A percentile compares a stretch with the other conserved stretches of the same genome.
phyloP scores from a whole-genome alignment of 2,329 filamentous ascomycete species.

The Cercospora janseana region DNA sequence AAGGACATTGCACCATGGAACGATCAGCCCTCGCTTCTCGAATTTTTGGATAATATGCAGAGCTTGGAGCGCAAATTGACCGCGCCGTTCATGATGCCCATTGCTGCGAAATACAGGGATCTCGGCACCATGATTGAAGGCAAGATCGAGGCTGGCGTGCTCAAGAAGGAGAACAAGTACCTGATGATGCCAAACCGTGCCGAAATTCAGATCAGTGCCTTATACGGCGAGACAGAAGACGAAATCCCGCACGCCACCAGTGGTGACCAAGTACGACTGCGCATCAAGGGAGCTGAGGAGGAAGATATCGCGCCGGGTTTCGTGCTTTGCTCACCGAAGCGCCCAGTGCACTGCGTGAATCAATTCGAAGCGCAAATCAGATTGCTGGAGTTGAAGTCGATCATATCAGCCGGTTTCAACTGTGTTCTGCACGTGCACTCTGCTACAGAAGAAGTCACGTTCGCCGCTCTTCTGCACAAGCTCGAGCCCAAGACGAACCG shows the following conservation, averaged over 20 bases:
- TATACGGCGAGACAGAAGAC: conserved; percentile 96
- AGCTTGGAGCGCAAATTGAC: conserved; percentile 93
- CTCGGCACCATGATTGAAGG: conserved; percentile 97
- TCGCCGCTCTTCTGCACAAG: conserved; percentile 83
- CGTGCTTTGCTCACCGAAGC: conserved; percentile 91
- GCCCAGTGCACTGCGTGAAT: conserved; percentile 84
- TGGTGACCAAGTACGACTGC: conserved; percentile 90
- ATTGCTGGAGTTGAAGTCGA: conserved; percentile 90
- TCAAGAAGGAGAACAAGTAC: conserved; percentile 83
- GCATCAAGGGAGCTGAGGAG: conserved; percentile 92
- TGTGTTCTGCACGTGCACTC: conserved; percentile 97
- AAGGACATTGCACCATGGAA: conserved; percentile 78
- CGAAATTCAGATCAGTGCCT: conserved; percentile 72
- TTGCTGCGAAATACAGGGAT: conserved; percentile 94
- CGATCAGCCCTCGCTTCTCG: conserved; percentile 82
- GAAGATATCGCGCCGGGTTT: conserved; percentile 95
- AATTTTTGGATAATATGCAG: conserved; percentile 92
- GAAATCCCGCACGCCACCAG: conserved; percentile 79
- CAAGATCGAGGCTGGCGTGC: conserved; percentile 90
- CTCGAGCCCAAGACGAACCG: conserved; percentile 90
- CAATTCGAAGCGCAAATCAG: conserved; percentile 95
- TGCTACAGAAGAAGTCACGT: conserved; percentile 95
- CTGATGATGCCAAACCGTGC: conserved; percentile 96
- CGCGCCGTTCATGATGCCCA: conserved; percentile 98
- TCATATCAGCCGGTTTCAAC: conserved; percentile 92